Base-by-base conservation (phyloP, 2,329 filamentous ascomycete genomes). In the Paecilomyces formosus region DNA sequence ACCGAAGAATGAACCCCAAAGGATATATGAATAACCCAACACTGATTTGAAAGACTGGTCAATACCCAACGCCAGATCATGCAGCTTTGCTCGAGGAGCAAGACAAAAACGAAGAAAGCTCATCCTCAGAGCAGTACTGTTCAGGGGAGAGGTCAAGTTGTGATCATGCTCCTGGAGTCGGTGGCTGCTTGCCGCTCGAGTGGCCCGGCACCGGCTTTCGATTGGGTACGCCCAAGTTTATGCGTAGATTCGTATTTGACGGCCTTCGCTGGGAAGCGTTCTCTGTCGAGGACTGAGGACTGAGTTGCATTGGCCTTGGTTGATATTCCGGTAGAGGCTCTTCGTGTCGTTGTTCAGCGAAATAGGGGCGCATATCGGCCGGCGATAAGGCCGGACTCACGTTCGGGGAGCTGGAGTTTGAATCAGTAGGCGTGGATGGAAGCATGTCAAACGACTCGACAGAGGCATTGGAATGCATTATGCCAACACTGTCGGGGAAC, bases 391-490 rank as follows among this genome's bases (percentile, higher is more conserved):
- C 6, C 70, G 72, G 24, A 63, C 65, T 55, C 67, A 66, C 13
- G 67, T 70, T 28, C 67, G 73, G 3, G 58, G 72, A 74, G 55
- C 67, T 68, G 35, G 67, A 73, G 18, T 66, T 68, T 9, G 71
- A 70, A 28, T 73, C 71, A 18, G 69, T 67, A 4, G 70, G 73
- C 8, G 70, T 73, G 45, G 68, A 70, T 26, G 72, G 72, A 55
- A 75, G 64, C 71, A 74, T 73, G 55, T 75, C 72, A 58, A 76
- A 70, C 9, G 74, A 74, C 58, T 76, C 74, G 21, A 67, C 63
- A 33, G 65, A 68, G 35, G 62, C 62, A 51, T 62, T 64, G 35
- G 64, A 65, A 9, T 31, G 30, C 11, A 31, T 31, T 4, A 62
- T 60, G 39, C 58, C 52, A 21, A 18, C 39, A 53, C 57, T 60